Evolutionary conservation across 495 filamentous ascomycete genomes (phyloP).

Genomic region (Trichoderma orchidacearum): DNA sequence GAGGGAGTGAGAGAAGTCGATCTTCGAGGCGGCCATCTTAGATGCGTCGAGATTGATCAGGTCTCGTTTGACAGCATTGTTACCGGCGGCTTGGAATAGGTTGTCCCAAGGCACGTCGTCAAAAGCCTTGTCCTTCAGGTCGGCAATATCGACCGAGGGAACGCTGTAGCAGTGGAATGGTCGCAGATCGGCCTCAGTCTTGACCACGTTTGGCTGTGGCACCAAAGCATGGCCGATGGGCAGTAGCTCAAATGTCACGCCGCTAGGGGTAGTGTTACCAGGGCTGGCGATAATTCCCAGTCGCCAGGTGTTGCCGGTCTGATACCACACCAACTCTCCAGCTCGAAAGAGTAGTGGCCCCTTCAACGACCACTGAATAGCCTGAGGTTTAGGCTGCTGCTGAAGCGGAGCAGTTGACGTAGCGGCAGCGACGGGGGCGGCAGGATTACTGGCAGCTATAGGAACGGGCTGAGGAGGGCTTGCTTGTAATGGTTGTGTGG

Average conservation of each 20-base stretch:
- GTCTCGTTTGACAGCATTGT: not conserved
- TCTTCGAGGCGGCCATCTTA: constrained; percentile 5
- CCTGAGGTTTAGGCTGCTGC: not conserved
- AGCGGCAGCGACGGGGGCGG: not conserved
- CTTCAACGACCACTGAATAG: not conserved
- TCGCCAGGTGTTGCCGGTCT: constrained; percentile 1
- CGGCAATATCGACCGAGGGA: not conserved
- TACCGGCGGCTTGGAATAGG: not conserved
- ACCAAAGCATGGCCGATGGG: not conserved
- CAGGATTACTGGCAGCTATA: not conserved
- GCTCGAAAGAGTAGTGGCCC: constrained; percentile 1
- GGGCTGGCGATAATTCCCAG: constrained; percentile 1
- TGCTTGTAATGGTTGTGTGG: not conserved
- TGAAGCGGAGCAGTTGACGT: not conserved
- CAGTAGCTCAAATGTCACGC: not conserved
- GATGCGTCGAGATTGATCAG: constrained; percentile 3
- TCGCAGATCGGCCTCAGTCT: not conserved
- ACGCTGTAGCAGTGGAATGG: constrained; percentile 5
- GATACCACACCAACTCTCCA: constrained; percentile 5
- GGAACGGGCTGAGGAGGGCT: not conserved
- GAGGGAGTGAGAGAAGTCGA: constrained; percentile 3
- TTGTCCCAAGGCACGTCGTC: constrained; percentile 1
- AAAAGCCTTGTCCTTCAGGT: constrained; percentile 3
- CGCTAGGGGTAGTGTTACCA: not conserved
- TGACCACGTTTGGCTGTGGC: not conserved